Conservation (phyloP, 2,329 filamentous ascomycete genomes). For the Botrytis squamosa region DNA sequence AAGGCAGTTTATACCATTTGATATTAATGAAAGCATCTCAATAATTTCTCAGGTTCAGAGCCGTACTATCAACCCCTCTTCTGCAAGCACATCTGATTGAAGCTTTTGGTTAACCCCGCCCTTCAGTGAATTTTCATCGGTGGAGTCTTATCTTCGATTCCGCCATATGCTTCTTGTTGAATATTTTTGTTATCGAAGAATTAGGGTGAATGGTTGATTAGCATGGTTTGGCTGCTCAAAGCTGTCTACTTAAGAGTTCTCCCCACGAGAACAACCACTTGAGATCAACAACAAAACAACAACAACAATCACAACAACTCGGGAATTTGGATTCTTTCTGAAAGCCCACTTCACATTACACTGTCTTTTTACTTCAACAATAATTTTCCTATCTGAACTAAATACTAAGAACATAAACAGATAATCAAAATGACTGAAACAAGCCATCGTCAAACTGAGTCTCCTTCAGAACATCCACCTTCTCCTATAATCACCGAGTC, state of each 20-base stretch:
- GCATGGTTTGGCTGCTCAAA: background rate
- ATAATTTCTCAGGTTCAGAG: background rate
- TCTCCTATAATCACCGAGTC: background rate
- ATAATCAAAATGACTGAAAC: constrained; percentile 19
- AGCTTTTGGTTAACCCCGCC: constrained; percentile 4
- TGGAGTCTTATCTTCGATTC: background rate
- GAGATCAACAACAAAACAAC: constrained; percentile 9
- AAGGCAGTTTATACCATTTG: background rate
- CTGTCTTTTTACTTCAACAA: background rate
- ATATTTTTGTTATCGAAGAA: background rate
- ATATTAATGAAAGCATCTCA: background rate
- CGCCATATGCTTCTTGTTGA: background rate
- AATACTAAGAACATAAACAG: background rate
- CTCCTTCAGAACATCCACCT: background rate
- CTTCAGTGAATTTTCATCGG: background rate
- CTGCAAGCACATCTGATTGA: background rate
- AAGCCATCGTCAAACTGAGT: background rate
- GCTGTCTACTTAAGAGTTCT: background rate
- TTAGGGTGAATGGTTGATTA: background rate
- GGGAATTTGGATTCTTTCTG: background rate
- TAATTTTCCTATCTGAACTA: background rate
- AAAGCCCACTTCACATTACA: background rate
- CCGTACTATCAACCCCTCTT: background rate
- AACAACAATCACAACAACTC: constrained; percentile 2
- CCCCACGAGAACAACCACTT: background rate